A percentile compares a stretch with the other conserved stretches of the same genome.
Evolutionary conservation across 495 filamentous ascomycete genomes (phyloP).

Genomic region (Extremus antarcticus): DNA sequence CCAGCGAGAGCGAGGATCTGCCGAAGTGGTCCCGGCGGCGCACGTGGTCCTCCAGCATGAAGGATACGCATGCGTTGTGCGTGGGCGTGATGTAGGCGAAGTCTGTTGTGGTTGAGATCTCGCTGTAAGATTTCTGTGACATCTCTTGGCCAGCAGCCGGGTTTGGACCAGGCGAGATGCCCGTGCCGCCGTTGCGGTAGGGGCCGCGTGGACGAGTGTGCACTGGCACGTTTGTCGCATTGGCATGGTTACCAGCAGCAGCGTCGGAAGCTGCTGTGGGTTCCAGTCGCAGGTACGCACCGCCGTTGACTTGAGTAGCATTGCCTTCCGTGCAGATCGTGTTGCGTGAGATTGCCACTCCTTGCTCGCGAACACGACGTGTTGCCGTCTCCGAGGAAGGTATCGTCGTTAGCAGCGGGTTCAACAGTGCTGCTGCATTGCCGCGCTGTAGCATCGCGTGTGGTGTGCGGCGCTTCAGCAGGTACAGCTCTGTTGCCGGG

Average conservation of each 20-base stretch:
- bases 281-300: slow-evolving; percentile 10
- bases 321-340: not conserved
- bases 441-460: slow-evolving; percentile 3
- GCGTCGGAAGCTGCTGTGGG: not conserved
- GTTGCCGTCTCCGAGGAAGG: not conserved
- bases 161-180: not conserved
- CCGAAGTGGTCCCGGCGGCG: slow-evolving; percentile 16
- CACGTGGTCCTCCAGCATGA: slow-evolving; percentile 2
- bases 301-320: slow-evolving; percentile 10
- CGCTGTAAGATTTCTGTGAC: not conserved
- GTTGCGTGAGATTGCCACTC: not conserved
- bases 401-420: not conserved
- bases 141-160: not conserved
- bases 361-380: not conserved
- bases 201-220: not conserved
- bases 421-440: not conserved
- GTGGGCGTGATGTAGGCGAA: not conserved
- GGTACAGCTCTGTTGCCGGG: slow-evolving; percentile 6
- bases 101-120: not conserved
- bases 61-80: not conserved
- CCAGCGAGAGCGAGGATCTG: not conserved
- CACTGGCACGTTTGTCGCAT: not conserved
- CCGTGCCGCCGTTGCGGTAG: not conserved
- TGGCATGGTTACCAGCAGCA: not conserved
- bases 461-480: slow-evolving; percentile 12